Conservation (phyloP, 139 green algal species). For the Chlamydomonas incerta region DNA sequence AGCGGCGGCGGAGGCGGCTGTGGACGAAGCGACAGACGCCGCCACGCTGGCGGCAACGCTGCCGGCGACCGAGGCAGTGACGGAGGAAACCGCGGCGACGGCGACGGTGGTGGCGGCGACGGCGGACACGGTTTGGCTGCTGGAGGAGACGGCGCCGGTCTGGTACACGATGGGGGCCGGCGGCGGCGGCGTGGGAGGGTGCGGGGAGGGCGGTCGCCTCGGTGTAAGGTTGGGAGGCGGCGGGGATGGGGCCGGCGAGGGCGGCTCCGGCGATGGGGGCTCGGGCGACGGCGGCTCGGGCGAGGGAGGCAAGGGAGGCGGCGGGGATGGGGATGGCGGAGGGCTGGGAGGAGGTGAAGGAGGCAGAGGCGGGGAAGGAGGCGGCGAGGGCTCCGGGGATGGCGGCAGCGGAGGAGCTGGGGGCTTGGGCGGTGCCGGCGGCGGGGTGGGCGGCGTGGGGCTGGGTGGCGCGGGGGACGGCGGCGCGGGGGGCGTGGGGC, state of each 20-base stretch:
- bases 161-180: neutral
- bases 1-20: neutral
- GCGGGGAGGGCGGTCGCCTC: neutral
- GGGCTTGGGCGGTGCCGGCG: neutral
- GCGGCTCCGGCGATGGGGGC: neutral
- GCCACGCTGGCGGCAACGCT: conserved; percentile 10
- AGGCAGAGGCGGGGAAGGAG: too few species aligned
- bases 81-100: neutral
- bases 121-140: neutral
- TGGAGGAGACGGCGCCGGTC: neutral
- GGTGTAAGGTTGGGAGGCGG: neutral
- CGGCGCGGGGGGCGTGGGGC: neutral
- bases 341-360: neutral
- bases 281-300: neutral
- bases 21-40: neutral
- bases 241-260: neutral
- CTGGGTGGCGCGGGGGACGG: neutral
- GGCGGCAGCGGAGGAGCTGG: neutral
- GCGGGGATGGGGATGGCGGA: neutral
- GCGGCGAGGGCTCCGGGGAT: neutral
- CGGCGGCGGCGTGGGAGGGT: neutral
- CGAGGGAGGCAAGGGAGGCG: neutral
- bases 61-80: conserved; percentile 3
- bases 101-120: conserved; percentile 26
- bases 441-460: neutral